Base-by-base conservation (phyloP, 805 yeast genomes). In the Priceomyces haplophilus region DNA sequence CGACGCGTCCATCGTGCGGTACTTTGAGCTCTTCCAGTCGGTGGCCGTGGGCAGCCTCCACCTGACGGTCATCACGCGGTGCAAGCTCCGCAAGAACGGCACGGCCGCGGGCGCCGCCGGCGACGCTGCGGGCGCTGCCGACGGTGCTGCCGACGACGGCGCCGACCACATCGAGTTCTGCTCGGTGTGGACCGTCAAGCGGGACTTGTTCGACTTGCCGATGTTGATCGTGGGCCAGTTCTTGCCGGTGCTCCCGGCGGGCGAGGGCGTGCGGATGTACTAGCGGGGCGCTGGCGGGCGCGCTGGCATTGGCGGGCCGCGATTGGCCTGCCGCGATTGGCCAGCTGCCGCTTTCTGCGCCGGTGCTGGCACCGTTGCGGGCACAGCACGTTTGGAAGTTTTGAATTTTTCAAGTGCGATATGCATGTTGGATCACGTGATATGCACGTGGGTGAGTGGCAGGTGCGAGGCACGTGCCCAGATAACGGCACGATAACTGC, bases 161-260 rank as follows among this genome's bases (percentile, higher is more conserved):
- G 45, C 23, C 37, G 67, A 57, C 12, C 65, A 42, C 42, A 74
- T 82, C 18, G 79, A 79, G 46, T 85, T 89, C 53, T 82, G 89
- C 31, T 80, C 88, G 33, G 87, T 87, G 12, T 85, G 93, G 89
- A 87, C 95, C 0, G 88, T 87, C 12, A 85, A 85, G 51, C 68
- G 93, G 51, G 95, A 87, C 63, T 79, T 83, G 37, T 87, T 85
- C 63, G 91, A 85, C 61, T 79, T 87, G 37, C 95, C 96, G 6
- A 81, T 86, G 87, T 67, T 87, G 55, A 80, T 87, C 15, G 83
- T 85, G 35, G 95, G 95, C 0, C 91, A 87, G 56, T 84, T 85
- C 54, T 58, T 85, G 34, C 93, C 93, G 1, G 76, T 84, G 2
- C 62, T 84, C 27, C 62, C 61, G 4, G 62, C 59, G 6, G 61